These are phyloP conservation scores for Helotiales sp. DNA, from an alignment of 2,329 filamentous ascomycete genomes.

Conservation along the genomic window DNA sequence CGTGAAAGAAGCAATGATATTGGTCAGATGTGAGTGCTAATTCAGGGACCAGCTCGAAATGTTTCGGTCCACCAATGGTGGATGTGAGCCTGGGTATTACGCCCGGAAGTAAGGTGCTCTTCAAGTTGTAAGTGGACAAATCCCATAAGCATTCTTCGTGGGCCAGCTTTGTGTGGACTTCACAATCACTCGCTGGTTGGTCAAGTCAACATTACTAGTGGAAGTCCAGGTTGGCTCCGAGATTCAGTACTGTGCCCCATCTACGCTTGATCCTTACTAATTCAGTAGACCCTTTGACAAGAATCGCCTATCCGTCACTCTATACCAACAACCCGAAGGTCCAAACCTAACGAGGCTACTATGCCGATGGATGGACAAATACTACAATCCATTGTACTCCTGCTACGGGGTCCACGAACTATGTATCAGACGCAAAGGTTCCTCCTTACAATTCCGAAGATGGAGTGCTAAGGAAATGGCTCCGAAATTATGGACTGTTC, in stretches of 20 bases:
- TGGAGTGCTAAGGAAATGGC: slow-evolving; percentile 48
- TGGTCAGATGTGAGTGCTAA: slow-evolving; percentile 18
- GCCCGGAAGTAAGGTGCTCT: slow-evolving; percentile 50
- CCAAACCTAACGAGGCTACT: slow-evolving; percentile 30
- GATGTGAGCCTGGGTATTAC: slow-evolving; percentile 47
- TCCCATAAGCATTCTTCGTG: too few species aligned
- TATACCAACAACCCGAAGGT: slow-evolving; percentile 47
- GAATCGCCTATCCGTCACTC: slow-evolving; percentile 53
- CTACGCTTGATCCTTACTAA: neutral
- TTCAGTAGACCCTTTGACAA: slow-evolving; percentile 52
- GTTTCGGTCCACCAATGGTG: slow-evolving; percentile 46
- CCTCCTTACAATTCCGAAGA: slow-evolving; percentile 50
- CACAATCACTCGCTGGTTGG: too few species aligned
- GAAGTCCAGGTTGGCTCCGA: too few species aligned
- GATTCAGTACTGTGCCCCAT: too few species aligned
- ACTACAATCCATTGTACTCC: slow-evolving; percentile 42
- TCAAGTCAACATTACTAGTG: too few species aligned
- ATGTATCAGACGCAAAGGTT: slow-evolving; percentile 49
- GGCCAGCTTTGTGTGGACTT: too few species aligned
- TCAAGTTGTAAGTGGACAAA: slow-evolving; percentile 48
- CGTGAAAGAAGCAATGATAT: slow-evolving; percentile 1
- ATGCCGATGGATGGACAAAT: slow-evolving; percentile 34
- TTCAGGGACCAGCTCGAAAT: slow-evolving; percentile 42
- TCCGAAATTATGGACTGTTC: slow-evolving; percentile 52
- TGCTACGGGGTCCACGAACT: slow-evolving; percentile 55